A percentile compares a stretch with the other conserved stretches of the same genome.
Evolutionary conservation across 2,329 filamentous ascomycete genomes (phyloP).

Genomic region (Colletotrichum plurivorum): DNA sequence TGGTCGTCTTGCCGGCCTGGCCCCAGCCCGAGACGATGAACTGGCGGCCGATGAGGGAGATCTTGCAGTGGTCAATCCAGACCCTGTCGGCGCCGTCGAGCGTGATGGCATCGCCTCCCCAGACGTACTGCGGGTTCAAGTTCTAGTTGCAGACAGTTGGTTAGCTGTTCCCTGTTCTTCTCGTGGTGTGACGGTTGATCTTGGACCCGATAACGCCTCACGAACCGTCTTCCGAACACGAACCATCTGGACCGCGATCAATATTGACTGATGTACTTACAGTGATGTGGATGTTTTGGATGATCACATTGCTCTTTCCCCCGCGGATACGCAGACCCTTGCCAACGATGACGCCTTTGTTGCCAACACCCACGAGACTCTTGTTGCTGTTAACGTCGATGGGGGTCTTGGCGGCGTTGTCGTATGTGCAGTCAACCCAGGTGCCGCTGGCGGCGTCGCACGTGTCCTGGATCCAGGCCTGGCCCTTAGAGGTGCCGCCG

Average conservation of each 20-base stretch:
- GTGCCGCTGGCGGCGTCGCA: conserved; percentile 42
- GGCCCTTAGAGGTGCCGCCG: conserved; percentile 40
- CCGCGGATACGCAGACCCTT: conserved; percentile 60
- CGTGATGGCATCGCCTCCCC: conserved; percentile 53
- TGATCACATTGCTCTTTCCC: conserved; percentile 61
- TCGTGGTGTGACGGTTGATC: too few species aligned
- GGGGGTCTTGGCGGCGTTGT: conserved; percentile 44
- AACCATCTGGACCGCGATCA: too few species aligned
- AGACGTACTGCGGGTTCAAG: conserved; percentile 55
- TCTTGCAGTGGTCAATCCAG: conserved; percentile 55
- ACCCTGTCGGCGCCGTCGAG: conserved; percentile 47
- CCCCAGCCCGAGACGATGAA: conserved; percentile 55
- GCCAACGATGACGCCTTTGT: conserved; percentile 48
- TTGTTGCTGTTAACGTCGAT: conserved; percentile 48
- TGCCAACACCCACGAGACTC: conserved; percentile 46
- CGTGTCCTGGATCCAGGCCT: conserved; percentile 46
- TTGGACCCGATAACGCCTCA: too few species aligned
- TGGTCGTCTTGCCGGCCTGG: conserved; percentile 49
- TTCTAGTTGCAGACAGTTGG: conserved; percentile 16
- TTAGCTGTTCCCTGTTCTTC: background rate
- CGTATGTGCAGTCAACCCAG: conserved; percentile 44
- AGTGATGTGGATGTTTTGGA: conserved; percentile 64
- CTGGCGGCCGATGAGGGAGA: conserved; percentile 57
- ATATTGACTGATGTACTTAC: background rate
- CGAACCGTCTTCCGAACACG: too few species aligned